phyloP scores from a whole-genome alignment of 441 rosid genomes.

The Gossypium schwendimanii region DNA sequence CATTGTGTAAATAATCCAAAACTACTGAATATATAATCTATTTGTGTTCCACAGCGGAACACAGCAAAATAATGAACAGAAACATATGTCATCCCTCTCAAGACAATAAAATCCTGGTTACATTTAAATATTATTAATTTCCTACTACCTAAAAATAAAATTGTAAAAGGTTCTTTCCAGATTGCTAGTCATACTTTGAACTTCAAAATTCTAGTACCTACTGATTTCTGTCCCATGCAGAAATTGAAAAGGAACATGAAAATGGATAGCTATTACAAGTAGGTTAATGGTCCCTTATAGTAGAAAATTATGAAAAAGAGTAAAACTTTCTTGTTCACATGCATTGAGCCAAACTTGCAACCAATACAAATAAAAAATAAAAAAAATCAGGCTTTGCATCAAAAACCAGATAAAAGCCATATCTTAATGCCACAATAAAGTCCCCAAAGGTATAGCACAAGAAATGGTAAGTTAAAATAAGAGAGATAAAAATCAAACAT shows the following conservation, averaged over 20 bases:
- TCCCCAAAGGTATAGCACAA: background rate
- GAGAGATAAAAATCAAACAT: slow-evolving; percentile 11
- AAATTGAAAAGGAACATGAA: background rate
- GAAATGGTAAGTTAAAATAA: background rate
- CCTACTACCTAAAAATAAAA: background rate
- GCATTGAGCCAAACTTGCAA: background rate
- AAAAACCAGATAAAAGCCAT: background rate
- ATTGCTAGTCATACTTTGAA: background rate
- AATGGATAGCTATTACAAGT: background rate
- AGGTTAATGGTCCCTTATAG: background rate
- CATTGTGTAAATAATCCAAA: no score
- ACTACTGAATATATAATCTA: no score
- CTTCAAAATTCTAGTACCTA: background rate
- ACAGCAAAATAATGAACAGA: background rate
- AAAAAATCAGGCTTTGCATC: background rate
- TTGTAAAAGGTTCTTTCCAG: background rate
- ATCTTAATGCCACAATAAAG: background rate
- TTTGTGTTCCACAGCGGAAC: no score
- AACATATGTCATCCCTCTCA: background rate
- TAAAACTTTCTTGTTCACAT: background rate
- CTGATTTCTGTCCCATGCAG: background rate
- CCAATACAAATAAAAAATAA: background rate
- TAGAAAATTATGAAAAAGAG: background rate
- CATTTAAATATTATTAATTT: background rate
- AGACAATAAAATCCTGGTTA: background rate